Base-by-base conservation (phyloP, 352 stramenopile genomes). In the Globisporangium camurandrum region DNA sequence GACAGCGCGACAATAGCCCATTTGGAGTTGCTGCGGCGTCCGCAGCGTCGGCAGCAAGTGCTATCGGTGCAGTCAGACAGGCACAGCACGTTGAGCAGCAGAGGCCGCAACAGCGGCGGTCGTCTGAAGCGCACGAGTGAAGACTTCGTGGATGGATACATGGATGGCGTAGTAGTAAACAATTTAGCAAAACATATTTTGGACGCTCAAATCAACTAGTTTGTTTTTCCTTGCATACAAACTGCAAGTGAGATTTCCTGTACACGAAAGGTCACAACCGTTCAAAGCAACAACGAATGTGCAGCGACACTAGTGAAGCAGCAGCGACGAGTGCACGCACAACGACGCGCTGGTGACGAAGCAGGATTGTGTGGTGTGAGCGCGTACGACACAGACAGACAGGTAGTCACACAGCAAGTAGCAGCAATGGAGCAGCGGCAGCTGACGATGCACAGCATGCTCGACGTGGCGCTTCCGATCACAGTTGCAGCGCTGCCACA, bases 401-500 rank as follows among this genome's bases (percentile, higher is more conserved):
- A 38, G 17, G 26, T 24, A n/a, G 17, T 19, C 43, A 28, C 2
- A 22, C 1, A 19, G 19, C 14, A 10, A 27, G 12, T 22, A 20
- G 27, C 19, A 8, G 30, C 22, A 22, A 60, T 66, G 57, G 54
- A 64, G 26, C 12, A 23, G n/a, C 37, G 38, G 38, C 30, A 26
- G 4, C 23, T 69, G 30, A 67, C 52, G 17, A 40, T 67, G 27
- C 61, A 67, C 23, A 45, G 61, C 22, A 38, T 57, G 27, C 34
- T 65, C 16, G 62, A 59, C 45, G 49, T 62, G 44, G 56, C 55
- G 34, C 46, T 69, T 39, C 65, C 65, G 2, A 48, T 71, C 3
- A 40, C 51, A 8, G 46, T 42, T 1, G 22, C 34, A 12, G 43
- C 53, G 22, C 42, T 69, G 39, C 61, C 65, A 4, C n/a, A 33